Evolutionary conservation across 495 filamentous ascomycete genomes (phyloP), one percentile per base, ranked within the genome.

Genomic region (Trichocladium uniseriatum): DNA sequence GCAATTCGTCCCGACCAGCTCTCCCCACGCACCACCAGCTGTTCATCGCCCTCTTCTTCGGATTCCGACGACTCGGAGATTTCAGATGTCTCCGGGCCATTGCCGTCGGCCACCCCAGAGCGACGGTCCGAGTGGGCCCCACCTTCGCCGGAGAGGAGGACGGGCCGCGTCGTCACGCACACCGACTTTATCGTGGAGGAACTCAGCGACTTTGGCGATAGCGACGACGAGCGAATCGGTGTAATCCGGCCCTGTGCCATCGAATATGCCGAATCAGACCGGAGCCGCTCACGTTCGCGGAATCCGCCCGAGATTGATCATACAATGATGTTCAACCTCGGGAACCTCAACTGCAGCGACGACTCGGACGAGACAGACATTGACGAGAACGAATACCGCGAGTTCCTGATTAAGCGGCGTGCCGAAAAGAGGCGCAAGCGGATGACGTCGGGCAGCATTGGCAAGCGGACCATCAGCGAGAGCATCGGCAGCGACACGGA

Each of bases 401-500:
- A 62, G 24, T 60, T 67, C 18, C 49, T 65, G 5, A 45, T 49
- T 21, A 59, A 62, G 43, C 57, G 54, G 22, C 69, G 71, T 13
- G 63, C 67, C 24, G 66, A 68, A 47, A 66, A 64, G 38, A 56
- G 69, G 38, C 60, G 63, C 42, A 64, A 63, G 54, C 64, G 75
- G 13, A 75, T 77, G 67, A 75, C 64, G 24, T 73, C 70, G 10
- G 73, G 72, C 46, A 75, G 70, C 56, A 67, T 77, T 21, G 71
- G 73, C 62, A 78, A 78, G 64, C 64, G 75, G 20, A 75, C 72
- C 22, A 63, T 76, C 38, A 71, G 65, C 59, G 70, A 76, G 59
- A 72, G 72, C 53, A 72, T 72, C 39, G 75, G 71, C 38, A 74
- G 70, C 50, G 75, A 75, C 53, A 72, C 73, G 6, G 75, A 78